Evolutionary conservation across 1,284 basidiomycete genomes (phyloP).

Genomic region (Puccinia coronata): DNA sequence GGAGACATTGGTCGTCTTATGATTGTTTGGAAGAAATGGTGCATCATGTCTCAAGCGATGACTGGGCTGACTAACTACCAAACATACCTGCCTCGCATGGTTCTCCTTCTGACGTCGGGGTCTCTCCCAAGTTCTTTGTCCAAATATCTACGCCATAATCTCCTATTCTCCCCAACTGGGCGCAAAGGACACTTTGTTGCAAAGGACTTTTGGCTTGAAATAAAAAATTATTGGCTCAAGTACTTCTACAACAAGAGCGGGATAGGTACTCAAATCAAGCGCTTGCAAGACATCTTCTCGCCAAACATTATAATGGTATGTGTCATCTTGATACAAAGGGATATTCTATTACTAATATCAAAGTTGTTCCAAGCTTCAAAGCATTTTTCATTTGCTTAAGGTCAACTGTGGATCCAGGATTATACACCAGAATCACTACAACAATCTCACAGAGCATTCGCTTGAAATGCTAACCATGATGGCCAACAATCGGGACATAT

Average conservation of each 20-base stretch:
- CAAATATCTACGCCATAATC: too few relatives aligned
- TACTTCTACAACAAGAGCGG: conserved; percentile 21
- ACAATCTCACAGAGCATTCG: not conserved
- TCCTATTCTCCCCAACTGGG: too few relatives aligned
- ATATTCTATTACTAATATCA: not conserved
- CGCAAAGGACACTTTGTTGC: too few relatives aligned
- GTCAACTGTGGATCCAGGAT: not conserved
- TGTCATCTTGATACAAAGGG: not conserved
- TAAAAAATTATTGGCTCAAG: not conserved
- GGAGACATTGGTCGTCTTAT: not conserved
- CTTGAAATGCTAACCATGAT: not conserved
- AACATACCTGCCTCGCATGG: too few relatives aligned
- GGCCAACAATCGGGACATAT: not conserved
- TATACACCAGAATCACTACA: not conserved
- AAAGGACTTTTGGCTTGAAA: too few relatives aligned
- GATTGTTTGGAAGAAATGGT: not conserved
- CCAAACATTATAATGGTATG: not conserved
- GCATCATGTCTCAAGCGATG: not conserved
- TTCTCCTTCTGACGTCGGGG: too few relatives aligned
- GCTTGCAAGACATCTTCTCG: not conserved
- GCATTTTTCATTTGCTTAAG: not conserved
- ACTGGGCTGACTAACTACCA: too few relatives aligned
- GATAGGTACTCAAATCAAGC: not conserved
- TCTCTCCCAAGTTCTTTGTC: too few relatives aligned
- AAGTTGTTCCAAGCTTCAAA: not conserved